Base-by-base conservation (phyloP, 2,329 filamentous ascomycete species). In the Botrytis fabae region DNA sequence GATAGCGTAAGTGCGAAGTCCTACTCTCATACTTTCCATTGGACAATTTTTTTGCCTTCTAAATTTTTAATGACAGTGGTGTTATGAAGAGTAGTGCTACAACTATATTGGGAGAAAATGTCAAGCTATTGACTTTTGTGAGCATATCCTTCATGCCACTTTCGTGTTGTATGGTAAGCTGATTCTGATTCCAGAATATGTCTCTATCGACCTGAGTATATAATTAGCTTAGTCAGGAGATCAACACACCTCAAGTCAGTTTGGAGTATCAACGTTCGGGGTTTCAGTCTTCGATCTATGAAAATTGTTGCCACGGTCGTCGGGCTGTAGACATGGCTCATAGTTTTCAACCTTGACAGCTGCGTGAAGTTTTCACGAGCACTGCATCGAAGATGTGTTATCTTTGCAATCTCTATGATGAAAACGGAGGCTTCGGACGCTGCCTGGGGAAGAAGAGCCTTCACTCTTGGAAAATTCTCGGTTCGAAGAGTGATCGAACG, bases 101-200 rank as follows among this genome's bases (percentile, higher is more conserved):
- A 25, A 81, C 78, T 0, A 76, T 73, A 40, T 73, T 81, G 0
- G 79, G 79, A 2, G 76, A 82, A 44, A 83, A 83, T 42, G 79
- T 83, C 16, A 80, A 81, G 35, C 75, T 83, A 0, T 76, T 83
- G 60, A 83, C 82, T 9, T 80, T 81, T 40, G 80, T 83, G 18
- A 83, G 80, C 71, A 82, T 83, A 22, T 82, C 82, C 62, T 83
- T 81, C 68, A 76, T 83, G 0, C 82, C 82, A 0, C 74, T 83
- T 14, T 78, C 79, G 2, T 82, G 82, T 61, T 80, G 78, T 70
- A 70, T 69, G 25, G 75, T 75, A 74, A 10, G 32, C 28, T 16
- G 20, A 35, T 20, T 5, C 28, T 22, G 10, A 25, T 60, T 38
- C 3, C 32, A 32, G 16, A 7, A 38, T 14, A 2, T 59, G 7